A percentile compares a stretch with the other conserved stretches of the same genome.
Conservation (phyloP, 257 asterid species). For the Pogostemon cablin region DNA sequence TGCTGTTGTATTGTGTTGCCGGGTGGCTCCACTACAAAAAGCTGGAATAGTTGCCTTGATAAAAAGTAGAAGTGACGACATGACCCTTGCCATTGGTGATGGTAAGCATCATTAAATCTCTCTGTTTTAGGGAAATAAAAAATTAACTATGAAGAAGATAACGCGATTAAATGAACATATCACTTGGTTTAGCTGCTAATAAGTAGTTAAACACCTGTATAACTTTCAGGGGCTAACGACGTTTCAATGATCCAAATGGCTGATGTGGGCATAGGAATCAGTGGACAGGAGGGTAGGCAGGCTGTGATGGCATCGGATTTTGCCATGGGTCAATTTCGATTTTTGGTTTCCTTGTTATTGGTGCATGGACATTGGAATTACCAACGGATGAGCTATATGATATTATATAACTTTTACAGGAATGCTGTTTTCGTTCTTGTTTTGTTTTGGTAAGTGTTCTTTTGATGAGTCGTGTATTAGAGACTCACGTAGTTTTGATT, state of each 20-base stretch:
- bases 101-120: constrained; percentile 53
- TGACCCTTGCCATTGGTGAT: constrained; percentile 98
- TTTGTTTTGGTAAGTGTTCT: constrained; percentile 81
- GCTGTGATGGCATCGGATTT: constrained; percentile 99
- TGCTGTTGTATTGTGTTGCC: constrained; percentile 84
- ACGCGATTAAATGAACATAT: not conserved
- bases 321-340: constrained; percentile 97
- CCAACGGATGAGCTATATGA: constrained; percentile 95
- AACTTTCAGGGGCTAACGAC: constrained; percentile 86
- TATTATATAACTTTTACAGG: constrained; percentile 90
- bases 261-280: constrained; percentile 97
- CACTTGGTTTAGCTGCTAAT: constrained; percentile 4
- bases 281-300: constrained; percentile 99
- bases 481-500: not conserved
- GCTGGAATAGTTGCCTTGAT: constrained; percentile 97
- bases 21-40: constrained; percentile 97
- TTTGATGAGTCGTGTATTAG: constrained; percentile 4
- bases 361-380: constrained; percentile 99
- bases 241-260: constrained; percentile 99
- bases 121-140: not conserved
- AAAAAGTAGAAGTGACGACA: constrained; percentile 75
- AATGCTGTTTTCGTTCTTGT: constrained; percentile 81
- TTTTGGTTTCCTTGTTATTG: constrained; percentile 83
- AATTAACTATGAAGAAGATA: not conserved
- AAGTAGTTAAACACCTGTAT: not conserved